Base-by-base conservation (phyloP, 169 alveolate genomes). In the Neospora caninum region DNA sequence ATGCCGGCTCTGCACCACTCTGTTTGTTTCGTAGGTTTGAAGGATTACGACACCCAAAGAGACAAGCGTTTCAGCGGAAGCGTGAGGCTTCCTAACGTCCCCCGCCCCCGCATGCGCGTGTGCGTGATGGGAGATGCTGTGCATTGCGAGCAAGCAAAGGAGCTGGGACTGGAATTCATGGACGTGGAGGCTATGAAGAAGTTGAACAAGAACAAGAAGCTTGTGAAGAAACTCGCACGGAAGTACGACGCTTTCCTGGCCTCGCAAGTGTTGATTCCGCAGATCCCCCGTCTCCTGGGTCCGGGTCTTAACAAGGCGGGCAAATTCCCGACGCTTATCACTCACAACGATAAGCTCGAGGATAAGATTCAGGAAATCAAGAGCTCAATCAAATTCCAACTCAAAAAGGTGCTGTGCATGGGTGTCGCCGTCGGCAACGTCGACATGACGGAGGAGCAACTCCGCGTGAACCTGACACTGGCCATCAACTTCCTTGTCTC, bases 61-160 rank as follows among this genome's bases (percentile, higher is more conserved):
- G 99, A 99, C 97, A 99, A 99, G 98, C 99, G 99, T 97, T 99
- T 99, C 98, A 97, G 99, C 53, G 99, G 99, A 45, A 97, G 99
- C 70, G 99, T 99, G 93, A 98, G 98, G 95, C 98, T 99, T 86
- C 99, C 99, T n/a, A 96, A 98, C 97, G 98, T 98, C 86, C 99
- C 99, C 67, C 98, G 99, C 39, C 97, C 97, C 4, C 96, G 95
- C 53, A 97, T 98, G 95, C 98, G 98, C 97, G 98, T 99, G 93
- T 99, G 99, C 96, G 99, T 99, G 89, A 98, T 99, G 95, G 99
- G 99, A 54, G 99, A 99, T 97, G 99, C 99, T 88, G 99, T 98
- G 88, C 99, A 99, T 96, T 98, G 99, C 95, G 99, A 99, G 95
- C 99, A 98, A 96, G 99, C 99, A 93, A 98, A 99, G 97, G 97